Conservation (phyloP, 805 yeast species). For the Ogataea populi-albae region DNA sequence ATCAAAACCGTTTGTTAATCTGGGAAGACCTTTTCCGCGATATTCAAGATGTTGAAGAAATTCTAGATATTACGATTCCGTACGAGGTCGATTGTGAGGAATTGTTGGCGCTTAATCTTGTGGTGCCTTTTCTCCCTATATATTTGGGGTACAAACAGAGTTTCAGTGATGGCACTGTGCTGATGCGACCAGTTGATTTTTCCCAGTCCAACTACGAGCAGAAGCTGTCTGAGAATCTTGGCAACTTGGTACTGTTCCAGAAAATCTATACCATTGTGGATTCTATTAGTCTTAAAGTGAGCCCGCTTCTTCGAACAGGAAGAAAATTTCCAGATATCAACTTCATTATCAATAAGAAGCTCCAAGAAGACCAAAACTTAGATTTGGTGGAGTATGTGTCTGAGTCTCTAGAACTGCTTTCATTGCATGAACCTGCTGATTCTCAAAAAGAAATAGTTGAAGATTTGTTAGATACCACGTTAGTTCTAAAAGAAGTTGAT, state of each 20-base stretch:
- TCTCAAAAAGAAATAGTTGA: too few species aligned
- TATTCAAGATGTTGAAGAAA: constrained; percentile 5
- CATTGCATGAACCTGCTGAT: too few species aligned
- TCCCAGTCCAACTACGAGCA: constrained; percentile 6
- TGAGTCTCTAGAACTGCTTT: too few species aligned
- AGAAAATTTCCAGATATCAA: constrained; percentile 8
- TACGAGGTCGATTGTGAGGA: constrained; percentile 5
- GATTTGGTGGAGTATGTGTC: too few species aligned
- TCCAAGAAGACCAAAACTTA: too few species aligned
- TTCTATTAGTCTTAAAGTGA: constrained; percentile 4
- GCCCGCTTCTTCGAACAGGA: background rate
- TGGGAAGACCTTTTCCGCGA: constrained; percentile 16
- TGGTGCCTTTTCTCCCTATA: constrained; percentile 20
- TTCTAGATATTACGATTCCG: constrained; percentile 6
- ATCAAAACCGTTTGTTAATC: too few species aligned
- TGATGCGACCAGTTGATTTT: constrained; percentile 15
- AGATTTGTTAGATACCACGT: too few species aligned
- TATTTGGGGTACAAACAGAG: constrained; percentile 14
- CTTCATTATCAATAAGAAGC: constrained; percentile 4
- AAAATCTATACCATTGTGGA: constrained; percentile 14
- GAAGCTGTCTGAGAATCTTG: constrained; percentile 4
- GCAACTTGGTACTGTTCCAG: constrained; percentile 14
- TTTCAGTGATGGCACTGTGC: background rate
- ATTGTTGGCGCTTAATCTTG: constrained; percentile 2
- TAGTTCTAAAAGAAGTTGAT: too few species aligned